Evolutionary conservation across 1,284 basidiomycete genomes (phyloP).

Genomic region (Tilletia setariae): DNA sequence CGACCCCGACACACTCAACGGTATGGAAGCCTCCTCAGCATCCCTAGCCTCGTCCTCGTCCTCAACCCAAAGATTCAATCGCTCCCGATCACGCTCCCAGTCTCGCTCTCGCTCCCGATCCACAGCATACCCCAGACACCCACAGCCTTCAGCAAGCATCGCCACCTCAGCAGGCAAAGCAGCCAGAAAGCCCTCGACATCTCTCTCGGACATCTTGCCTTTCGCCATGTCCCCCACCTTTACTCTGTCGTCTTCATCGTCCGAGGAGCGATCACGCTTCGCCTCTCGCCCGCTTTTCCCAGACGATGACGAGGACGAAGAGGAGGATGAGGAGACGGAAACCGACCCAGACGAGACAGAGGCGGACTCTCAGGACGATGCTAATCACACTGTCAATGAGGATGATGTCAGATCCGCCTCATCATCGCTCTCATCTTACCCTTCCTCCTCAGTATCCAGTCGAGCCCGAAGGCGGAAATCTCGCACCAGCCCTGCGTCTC

Average conservation of each 20-base stretch:
- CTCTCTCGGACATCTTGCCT: conserved; percentile 1
- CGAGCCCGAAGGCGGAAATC: neutral
- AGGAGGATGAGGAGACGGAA: neutral
- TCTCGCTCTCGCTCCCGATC: conserved; percentile 5
- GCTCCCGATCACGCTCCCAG: conserved; percentile 6
- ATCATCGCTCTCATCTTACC: neutral
- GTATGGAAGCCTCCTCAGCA: neutral
- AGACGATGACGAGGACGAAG: conserved; percentile 1
- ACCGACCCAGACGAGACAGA: neutral
- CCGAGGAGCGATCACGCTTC: conserved; percentile 9
- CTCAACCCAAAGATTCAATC: neutral
- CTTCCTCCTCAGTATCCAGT: neutral
- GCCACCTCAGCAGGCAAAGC: neutral
- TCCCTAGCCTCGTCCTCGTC: neutral
- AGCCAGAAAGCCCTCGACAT: conserved; percentile 1
- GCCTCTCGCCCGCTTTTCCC: conserved; percentile 8
- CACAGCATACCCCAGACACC: neutral
- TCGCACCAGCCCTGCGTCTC: neutral
- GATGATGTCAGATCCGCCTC: neutral
- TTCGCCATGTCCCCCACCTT: conserved; percentile 12
- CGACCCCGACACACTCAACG: neutral
- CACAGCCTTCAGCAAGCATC: neutral
- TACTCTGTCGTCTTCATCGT: neutral
- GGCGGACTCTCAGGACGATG: neutral
- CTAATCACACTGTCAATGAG: neutral